phyloP scores from a whole-genome alignment of 1,139 yeast genomes.

The Pichia sp. region DNA sequence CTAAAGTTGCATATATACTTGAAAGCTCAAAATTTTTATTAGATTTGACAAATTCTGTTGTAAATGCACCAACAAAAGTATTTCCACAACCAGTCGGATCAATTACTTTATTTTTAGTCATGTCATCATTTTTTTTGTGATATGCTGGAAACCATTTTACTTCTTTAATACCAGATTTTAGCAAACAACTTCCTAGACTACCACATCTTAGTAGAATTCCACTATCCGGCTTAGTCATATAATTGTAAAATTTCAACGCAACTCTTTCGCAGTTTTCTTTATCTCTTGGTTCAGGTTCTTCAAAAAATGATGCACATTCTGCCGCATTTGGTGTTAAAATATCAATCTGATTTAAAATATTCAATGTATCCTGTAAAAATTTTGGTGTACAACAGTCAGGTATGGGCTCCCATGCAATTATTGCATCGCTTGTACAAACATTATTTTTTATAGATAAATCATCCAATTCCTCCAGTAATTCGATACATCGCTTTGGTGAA shows the following conservation, averaged over 20 bases:
- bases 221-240: slow-evolving; percentile 32
- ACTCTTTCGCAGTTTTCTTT: slow-evolving; percentile 36
- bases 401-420: slow-evolving; percentile 77
- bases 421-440: slow-evolving; percentile 25
- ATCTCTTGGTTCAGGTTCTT: slow-evolving; percentile 37
- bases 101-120: slow-evolving; percentile 40
- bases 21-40: slow-evolving; percentile 47
- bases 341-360: slow-evolving; percentile 44
- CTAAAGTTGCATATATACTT: slow-evolving; percentile 65
- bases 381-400: slow-evolving; percentile 65
- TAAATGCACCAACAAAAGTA: slow-evolving; percentile 77
- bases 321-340: slow-evolving; percentile 78
- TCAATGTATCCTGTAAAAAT: slow-evolving; percentile 37
- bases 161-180: slow-evolving; percentile 6
- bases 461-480: slow-evolving; percentile 7
- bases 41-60: slow-evolving; percentile 50
- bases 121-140: slow-evolving; percentile 37
- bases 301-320: slow-evolving; percentile 65
- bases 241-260: slow-evolving; percentile 37
- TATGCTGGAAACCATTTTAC: slow-evolving; percentile 61
- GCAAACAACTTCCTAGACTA: slow-evolving; percentile 49
- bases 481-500: slow-evolving; percentile 52
- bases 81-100: slow-evolving; percentile 98
- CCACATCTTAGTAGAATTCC: slow-evolving; percentile 70
- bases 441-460: neutral